Percentiles rank a stretch among this genome's conserved stretches.
phyloP scores from a whole-genome alignment of 2,329 filamentous ascomycete species.

The Epichloe brachyelytri region DNA sequence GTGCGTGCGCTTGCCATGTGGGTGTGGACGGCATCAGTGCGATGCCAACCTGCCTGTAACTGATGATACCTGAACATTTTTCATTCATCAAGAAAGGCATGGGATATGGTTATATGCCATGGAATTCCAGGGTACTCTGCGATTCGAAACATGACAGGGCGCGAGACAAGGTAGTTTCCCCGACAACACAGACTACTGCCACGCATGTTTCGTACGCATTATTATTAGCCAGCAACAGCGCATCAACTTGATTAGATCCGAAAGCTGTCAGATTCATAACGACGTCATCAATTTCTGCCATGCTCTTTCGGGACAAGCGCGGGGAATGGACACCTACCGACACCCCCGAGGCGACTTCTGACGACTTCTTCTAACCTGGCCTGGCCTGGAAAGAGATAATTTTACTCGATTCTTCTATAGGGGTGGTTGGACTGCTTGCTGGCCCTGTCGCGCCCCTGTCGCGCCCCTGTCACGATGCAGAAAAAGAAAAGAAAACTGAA shows the following conservation, averaged over 20 bases:
- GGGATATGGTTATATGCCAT: no score
- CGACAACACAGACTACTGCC: not conserved
- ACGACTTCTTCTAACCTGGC: not conserved
- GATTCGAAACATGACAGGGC: not conserved
- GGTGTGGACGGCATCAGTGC: no score
- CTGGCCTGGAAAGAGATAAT: not conserved
- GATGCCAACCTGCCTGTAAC: no score
- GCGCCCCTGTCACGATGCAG: not conserved
- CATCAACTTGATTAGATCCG: not conserved
- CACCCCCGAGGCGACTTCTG: not conserved
- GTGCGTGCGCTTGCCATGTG: no score
- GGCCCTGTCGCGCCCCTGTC: not conserved
- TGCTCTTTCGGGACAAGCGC: not conserved
- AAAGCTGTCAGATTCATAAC: not conserved
- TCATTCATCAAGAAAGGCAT: no score
- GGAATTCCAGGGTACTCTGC: no score
- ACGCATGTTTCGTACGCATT: not conserved
- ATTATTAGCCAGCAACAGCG: not conserved
- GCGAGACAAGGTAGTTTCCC: not conserved
- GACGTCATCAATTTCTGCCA: conserved; percentile 3
- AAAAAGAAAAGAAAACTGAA: not conserved
- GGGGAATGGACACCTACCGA: not conserved
- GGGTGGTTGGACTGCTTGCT: not conserved
- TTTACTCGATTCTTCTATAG: not conserved
- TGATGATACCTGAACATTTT: no score